Conservation (phyloP, 2,329 filamentous ascomycete genomes). For the Purpureocillium lavendulum region DNA sequence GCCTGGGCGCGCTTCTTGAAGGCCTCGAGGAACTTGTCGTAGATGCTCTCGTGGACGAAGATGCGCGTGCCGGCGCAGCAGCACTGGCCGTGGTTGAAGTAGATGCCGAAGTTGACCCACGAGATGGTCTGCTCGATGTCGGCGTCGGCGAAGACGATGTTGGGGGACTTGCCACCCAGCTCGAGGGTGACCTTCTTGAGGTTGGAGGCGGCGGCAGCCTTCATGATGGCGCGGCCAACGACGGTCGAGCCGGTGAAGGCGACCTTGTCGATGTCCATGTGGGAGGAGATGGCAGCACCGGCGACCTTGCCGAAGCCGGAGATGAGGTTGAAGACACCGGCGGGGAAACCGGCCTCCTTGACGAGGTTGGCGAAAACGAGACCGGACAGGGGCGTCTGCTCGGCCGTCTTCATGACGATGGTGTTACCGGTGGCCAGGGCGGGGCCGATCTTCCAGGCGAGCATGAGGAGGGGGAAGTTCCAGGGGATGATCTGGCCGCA, state of each 20-base stretch:
- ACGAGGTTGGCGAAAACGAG: constrained; percentile 57
- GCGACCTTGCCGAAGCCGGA: constrained; percentile 73
- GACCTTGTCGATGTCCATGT: constrained; percentile 78
- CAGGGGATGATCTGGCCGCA: constrained; percentile 85
- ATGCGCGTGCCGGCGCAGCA: constrained; percentile 74
- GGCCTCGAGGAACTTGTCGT: constrained; percentile 74
- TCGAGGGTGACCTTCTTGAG: constrained; percentile 77
- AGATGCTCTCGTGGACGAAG: constrained; percentile 79
- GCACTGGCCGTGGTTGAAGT: constrained; percentile 57
- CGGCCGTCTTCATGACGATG: constrained; percentile 65
- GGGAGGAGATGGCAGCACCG: constrained; percentile 65
- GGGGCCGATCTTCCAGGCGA: constrained; percentile 73
- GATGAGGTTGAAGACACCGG: constrained; percentile 69
- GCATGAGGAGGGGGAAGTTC: constrained; percentile 82
- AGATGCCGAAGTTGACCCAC: constrained; percentile 68
- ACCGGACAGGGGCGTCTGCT: constrained; percentile 66
- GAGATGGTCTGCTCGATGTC: constrained; percentile 69
- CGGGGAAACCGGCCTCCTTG: constrained; percentile 71
- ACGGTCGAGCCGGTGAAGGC: constrained; percentile 74
- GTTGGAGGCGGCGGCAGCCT: constrained; percentile 69
- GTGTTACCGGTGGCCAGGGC: constrained; percentile 67
- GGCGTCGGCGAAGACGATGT: constrained; percentile 72
- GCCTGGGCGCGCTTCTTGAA: constrained; percentile 69
- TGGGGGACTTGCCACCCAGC: constrained; percentile 72
- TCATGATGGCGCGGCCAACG: constrained; percentile 70